Conservation (phyloP, 192 early-diverging fungal genomes). For the Dimargaris cristalligena region DNA sequence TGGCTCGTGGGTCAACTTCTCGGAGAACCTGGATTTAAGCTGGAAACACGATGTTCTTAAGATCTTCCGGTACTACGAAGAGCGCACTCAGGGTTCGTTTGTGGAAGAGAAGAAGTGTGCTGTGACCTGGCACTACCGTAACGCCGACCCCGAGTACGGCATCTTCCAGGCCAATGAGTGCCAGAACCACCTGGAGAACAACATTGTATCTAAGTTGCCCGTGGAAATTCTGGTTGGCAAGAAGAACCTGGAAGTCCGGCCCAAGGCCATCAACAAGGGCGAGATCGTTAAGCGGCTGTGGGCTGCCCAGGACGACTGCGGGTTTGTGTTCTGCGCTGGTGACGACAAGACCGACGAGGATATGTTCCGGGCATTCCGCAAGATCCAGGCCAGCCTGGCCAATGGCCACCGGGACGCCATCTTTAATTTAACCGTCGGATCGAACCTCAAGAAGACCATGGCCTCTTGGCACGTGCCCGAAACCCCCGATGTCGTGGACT, state of each 20-base stretch:
- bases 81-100: conserved; percentile 84
- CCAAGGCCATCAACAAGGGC: conserved; percentile 89
- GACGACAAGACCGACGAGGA: conserved; percentile 97
- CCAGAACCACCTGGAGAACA: conserved; percentile 84
- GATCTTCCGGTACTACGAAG: conserved; percentile 89
- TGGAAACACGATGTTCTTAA: conserved; percentile 91
- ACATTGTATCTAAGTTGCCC: conserved; percentile 80
- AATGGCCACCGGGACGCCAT: not conserved
- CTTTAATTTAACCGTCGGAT: conserved; percentile 8
- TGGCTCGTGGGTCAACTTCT: conserved; percentile 58
- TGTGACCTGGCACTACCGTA: conserved; percentile 93
- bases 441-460: conserved; percentile 9
- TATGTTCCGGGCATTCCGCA: conserved; percentile 68
- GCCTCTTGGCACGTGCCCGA: conserved; percentile 10
- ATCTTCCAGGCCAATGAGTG: conserved; percentile 95
- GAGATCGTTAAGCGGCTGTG: conserved; percentile 86
- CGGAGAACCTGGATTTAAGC: conserved; percentile 58
- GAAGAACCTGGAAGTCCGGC: conserved; percentile 90
- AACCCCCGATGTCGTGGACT: not conserved
- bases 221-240: conserved; percentile 91
- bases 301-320: conserved; percentile 38
- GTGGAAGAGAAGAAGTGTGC: conserved; percentile 86
- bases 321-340: conserved; percentile 91
- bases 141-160: conserved; percentile 88
- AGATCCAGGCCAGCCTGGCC: conserved; percentile 1